A percentile compares a stretch with the other conserved stretches of the same genome.
Conservation (phyloP, 768 basidiomycete genomes). For the Phanerochaete sordida region DNA sequence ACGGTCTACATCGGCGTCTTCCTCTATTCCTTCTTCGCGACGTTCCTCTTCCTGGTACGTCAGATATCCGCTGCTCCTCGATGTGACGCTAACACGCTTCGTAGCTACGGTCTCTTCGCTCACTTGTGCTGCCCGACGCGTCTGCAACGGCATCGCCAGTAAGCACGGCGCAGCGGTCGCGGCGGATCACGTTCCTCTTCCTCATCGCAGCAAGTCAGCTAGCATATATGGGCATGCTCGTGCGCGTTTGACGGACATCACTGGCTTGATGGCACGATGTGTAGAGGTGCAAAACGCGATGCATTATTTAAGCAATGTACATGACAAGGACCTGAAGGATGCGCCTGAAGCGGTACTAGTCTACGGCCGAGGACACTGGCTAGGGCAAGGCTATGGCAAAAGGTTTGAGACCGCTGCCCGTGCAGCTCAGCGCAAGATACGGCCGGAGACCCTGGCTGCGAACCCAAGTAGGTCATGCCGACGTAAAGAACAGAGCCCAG, state of each 20-base stretch:
- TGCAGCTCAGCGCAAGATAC: too few relatives aligned
- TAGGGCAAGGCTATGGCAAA: too few relatives aligned
- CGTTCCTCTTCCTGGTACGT: slow-evolving; percentile 90
- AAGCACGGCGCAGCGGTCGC: slow-evolving; percentile 70
- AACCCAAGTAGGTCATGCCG: too few relatives aligned
- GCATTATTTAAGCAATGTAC: neutral
- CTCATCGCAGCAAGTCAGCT: slow-evolving; percentile 80
- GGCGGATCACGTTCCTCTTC: slow-evolving; percentile 87
- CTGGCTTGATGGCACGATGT: neutral
- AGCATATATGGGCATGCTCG: slow-evolving; percentile 81
- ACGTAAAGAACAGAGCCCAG: too few relatives aligned
- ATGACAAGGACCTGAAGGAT: too few relatives aligned
- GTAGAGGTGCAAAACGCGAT: neutral
- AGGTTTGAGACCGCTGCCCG: too few relatives aligned
- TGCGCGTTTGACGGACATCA: slow-evolving; percentile 45
- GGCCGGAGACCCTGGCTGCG: too few relatives aligned
- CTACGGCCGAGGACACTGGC: too few relatives aligned
- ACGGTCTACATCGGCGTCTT: slow-evolving; percentile 72
- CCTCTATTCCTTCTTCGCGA: slow-evolving; percentile 82
- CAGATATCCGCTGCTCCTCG: too few relatives aligned
- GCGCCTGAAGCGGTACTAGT: too few relatives aligned
- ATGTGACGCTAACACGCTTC: too few relatives aligned
- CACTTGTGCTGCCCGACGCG: slow-evolving; percentile 85
- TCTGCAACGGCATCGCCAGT: slow-evolving; percentile 56
- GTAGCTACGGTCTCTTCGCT: slow-evolving; percentile 92